These are phyloP conservation scores for Gymnopus androsaceus DNA, from an alignment of 1,284 basidiomycete genomes.

Conservation along the genomic window DNA sequence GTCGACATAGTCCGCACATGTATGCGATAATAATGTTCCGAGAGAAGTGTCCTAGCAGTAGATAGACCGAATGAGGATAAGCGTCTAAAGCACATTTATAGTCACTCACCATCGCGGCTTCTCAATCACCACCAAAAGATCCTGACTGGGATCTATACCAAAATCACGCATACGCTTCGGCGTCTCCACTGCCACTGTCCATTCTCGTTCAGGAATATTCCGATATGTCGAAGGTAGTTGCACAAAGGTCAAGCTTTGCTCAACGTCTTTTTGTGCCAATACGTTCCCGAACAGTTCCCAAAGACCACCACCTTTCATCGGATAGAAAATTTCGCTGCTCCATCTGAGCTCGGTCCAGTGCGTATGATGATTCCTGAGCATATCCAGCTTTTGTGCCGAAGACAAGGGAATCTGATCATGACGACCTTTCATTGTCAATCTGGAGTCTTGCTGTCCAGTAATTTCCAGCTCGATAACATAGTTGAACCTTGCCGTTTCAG, in stretches of 20 bases:
- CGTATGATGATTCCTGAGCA: slow-evolving; percentile 43
- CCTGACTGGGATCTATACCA: slow-evolving; percentile 61
- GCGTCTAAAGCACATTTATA: slow-evolving; percentile 5
- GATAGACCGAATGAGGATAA: background rate
- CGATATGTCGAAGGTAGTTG: slow-evolving; percentile 52
- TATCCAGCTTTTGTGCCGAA: slow-evolving; percentile 39
- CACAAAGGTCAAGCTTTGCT: slow-evolving; percentile 40
- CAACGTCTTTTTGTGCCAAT: slow-evolving; percentile 45
- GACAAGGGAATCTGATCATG: slow-evolving; percentile 28
- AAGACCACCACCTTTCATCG: slow-evolving; percentile 40
- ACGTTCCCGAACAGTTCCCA: slow-evolving; percentile 68
- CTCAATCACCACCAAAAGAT: slow-evolving; percentile 57
- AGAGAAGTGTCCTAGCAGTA: too few species aligned
- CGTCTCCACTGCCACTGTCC: slow-evolving; percentile 43
- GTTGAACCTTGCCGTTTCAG: slow-evolving; percentile 40
- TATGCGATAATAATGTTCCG: slow-evolving; percentile 30
- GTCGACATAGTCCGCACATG: slow-evolving; percentile 50
- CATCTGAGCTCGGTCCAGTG: slow-evolving; percentile 51
- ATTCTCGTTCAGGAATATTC: slow-evolving; percentile 46
- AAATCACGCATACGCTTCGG: slow-evolving; percentile 55
- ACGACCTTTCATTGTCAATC: background rate
- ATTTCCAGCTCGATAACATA: slow-evolving; percentile 56
- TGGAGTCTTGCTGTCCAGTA: slow-evolving; percentile 50
- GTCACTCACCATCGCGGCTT: slow-evolving; percentile 33
- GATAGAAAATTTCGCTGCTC: slow-evolving; percentile 36